Base-by-base conservation (phyloP, 768 basidiomycete species). In the Podaxis sp. region DNA sequence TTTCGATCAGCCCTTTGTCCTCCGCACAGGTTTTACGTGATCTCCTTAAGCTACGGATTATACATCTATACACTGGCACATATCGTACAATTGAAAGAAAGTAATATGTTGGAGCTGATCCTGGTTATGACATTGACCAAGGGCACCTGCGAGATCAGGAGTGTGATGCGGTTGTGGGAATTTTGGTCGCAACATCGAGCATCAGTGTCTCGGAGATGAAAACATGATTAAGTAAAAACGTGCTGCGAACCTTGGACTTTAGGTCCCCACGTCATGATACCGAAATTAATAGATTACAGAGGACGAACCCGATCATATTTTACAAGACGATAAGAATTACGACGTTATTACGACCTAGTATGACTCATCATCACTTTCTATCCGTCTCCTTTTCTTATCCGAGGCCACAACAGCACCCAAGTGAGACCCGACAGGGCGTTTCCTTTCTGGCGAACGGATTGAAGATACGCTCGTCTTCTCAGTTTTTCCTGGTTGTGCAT, bases 21-120 rank as follows among this genome's bases (percentile, higher is more conserved):
- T 36, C 17, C 22, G 12, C 46, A 12, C 61, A 49, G 42, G 48
- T 46, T 39, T 33, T 48, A 48, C 48, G 26, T 64, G 64, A 60
- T 49, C 49, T 51, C 54, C 57, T 54, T 56, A 64, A 64, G 61
- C 26, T 65, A 65, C 59, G 46, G 67, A 71, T 68, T 72, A 72
- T 40, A 63, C 61, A 63, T 63, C 44, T 62, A 62, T 54, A 62
- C 53, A 33, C 33, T 33, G 60, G 60, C 44, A 8, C 39, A 54
- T 61, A 61, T 48, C 60, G 22, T 55, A 62, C 42, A 62, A 46
- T 56, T 46, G 59, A 46, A 33, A 62, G 24, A 62, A 40, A 63
- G 48, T 56, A 63, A 63, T 63, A 15, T 57, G 33, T 56, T 56
- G 38, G 49, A 52, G 19, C 24, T 24, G 19, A 3, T 7, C 17